These are phyloP conservation scores for Senna tora DNA, from an alignment of 306 rosid species.

Conservation along the genomic window DNA sequence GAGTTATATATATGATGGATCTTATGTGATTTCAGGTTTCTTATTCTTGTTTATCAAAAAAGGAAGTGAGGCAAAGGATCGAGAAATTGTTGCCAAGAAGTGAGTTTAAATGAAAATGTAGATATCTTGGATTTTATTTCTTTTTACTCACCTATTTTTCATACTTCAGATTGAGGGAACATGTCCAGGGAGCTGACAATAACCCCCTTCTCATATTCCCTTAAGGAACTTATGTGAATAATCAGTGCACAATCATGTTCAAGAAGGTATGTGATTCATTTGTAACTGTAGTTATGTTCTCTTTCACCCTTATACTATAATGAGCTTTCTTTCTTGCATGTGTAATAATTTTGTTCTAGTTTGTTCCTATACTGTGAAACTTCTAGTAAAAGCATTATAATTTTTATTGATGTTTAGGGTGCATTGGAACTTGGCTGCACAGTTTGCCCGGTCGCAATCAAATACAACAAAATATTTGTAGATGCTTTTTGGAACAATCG, in stretches of 20 bases:
- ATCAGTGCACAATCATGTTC: conserved; percentile 88
- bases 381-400: conserved; percentile 20
- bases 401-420: conserved; percentile 56
- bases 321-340: not conserved
- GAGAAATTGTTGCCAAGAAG: conserved; percentile 82
- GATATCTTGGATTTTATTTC: conserved; percentile 8
- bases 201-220: conserved; percentile 93
- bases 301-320: not conserved
- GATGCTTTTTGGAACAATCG: conserved; percentile 94
- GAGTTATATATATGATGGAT: too few species aligned
- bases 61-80: conserved; percentile 79
- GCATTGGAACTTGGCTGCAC: conserved; percentile 92
- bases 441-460: conserved; percentile 85
- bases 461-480: conserved; percentile 85
- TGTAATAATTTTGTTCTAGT: not conserved
- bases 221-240: conserved; percentile 91
- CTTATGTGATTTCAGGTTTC: too few species aligned
- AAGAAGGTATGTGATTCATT: conserved; percentile 60
- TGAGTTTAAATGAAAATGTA: conserved; percentile 46
- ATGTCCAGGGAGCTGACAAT: conserved; percentile 70
- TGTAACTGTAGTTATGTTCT: conserved; percentile 3
- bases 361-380: not conserved
- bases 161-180: conserved; percentile 72
- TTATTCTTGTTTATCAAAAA: too few species aligned
- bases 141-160: conserved; percentile 24